Evolutionary conservation across 2,329 filamentous ascomycete genomes (phyloP).

Genomic region (Colletotrichum incanum): DNA sequence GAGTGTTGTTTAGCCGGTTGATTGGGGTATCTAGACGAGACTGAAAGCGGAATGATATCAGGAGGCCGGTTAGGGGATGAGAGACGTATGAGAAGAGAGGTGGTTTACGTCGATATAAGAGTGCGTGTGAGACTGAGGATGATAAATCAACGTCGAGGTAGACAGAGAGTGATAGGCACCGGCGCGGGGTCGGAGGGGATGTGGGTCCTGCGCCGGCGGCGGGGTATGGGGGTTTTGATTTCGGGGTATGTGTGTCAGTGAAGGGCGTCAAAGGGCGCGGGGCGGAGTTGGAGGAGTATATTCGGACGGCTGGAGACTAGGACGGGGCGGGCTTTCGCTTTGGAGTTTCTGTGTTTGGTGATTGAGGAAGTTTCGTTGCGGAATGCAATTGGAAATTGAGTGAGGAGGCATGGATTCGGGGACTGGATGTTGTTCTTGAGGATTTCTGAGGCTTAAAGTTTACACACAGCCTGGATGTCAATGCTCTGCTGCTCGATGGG

Average conservation of each 20-base stretch:
- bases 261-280: conserved; percentile 5
- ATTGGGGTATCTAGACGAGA: neutral
- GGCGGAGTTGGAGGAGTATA: neutral
- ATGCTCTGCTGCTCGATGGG: neutral
- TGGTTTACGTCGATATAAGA: neutral
- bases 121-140: neutral
- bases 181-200: conserved; percentile 34
- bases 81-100: neutral
- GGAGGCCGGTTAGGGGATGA: too few species aligned
- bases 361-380: neutral
- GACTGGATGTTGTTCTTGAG: neutral
- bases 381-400: too few species aligned
- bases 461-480: neutral
- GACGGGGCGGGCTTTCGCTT: neutral
- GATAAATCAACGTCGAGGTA: conserved; percentile 18
- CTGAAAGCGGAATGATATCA: neutral
- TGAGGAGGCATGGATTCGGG: neutral
- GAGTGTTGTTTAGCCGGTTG: too few species aligned
- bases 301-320: neutral
- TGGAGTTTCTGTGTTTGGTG: neutral
- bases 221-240: conserved; percentile 5
- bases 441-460: neutral
- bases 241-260: neutral
- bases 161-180: neutral
- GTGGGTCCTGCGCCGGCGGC: conserved; percentile 21